Conservation (phyloP, 352 stramenopile genomes). For the Phytophthora pini region DNA sequence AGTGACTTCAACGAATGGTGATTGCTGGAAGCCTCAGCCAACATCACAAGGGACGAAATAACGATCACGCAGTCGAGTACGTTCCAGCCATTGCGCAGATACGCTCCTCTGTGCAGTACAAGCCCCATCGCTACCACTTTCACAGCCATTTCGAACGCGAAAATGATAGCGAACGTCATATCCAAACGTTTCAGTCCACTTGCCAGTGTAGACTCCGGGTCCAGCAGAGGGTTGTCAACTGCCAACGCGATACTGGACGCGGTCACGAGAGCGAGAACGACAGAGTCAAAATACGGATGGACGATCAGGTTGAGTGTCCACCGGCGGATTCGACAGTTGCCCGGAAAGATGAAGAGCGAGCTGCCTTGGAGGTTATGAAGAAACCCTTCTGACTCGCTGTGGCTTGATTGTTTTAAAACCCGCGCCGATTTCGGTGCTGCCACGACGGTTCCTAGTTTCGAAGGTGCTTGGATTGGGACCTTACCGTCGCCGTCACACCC, state of each 20-base stretch:
- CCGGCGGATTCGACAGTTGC: constrained; percentile 41
- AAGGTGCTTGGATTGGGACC: background rate
- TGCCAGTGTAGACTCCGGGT: constrained; percentile 52
- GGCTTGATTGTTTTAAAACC: constrained; percentile 7
- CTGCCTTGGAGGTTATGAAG: constrained; percentile 9
- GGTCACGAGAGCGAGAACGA: constrained; percentile 79
- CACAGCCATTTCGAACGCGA: constrained; percentile 84
- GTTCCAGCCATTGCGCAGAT: constrained; percentile 90
- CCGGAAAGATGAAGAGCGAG: constrained; percentile 61
- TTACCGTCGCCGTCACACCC: background rate
- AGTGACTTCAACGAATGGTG: constrained; percentile 68
- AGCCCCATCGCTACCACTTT: constrained; percentile 90
- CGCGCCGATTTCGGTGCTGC: background rate
- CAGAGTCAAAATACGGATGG: constrained; percentile 80
- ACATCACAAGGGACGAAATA: constrained; percentile 71
- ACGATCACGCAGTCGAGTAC: constrained; percentile 91
- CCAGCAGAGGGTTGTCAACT: constrained; percentile 80
- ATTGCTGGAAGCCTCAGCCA: constrained; percentile 47
- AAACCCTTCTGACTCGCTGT: background rate
- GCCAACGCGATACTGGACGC: constrained; percentile 83
- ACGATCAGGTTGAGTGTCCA: constrained; percentile 55
- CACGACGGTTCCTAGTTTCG: background rate
- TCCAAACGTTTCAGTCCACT: constrained; percentile 65
- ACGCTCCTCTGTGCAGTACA: constrained; percentile 68
- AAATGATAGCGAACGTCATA: constrained; percentile 76